Evolutionary conservation across 2,329 filamentous ascomycete species (phyloP).

Genomic region (Xylogone sp.): DNA sequence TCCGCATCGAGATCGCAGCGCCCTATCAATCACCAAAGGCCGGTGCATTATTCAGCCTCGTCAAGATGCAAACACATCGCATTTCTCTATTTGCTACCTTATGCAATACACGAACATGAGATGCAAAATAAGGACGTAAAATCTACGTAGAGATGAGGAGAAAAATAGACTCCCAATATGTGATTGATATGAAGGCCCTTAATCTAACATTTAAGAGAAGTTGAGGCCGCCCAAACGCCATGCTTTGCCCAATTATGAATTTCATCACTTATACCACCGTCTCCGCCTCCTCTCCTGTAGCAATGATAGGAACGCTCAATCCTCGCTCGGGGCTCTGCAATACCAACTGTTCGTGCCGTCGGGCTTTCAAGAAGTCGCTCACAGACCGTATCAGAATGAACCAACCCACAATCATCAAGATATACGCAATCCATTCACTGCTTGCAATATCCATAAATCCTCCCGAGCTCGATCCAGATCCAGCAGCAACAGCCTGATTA

Average conservation of each 20-base stretch:
- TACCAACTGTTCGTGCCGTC: constrained; percentile 89
- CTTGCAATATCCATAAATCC: constrained; percentile 58
- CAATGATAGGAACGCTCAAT: constrained; percentile 79
- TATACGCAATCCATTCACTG: constrained; percentile 86
- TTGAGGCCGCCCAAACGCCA: not conserved
- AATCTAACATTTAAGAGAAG: not conserved
- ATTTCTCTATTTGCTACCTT: too few relatives aligned
- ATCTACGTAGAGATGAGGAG: not conserved
- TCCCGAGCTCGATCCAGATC: constrained; percentile 32
- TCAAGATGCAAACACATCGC: too few relatives aligned
- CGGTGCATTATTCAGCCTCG: not conserved
- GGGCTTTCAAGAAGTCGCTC: constrained; percentile 82
- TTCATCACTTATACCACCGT: constrained; percentile 57
- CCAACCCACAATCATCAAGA: constrained; percentile 96
- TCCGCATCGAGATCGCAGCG: not conserved
- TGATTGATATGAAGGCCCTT: not conserved
- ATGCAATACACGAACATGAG: too few relatives aligned
- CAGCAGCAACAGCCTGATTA: constrained; percentile 34
- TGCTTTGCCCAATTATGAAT: not conserved
- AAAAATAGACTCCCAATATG: not conserved
- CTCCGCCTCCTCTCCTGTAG: constrained; percentile 77
- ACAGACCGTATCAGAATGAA: constrained; percentile 95
- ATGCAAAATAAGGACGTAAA: too few relatives aligned
- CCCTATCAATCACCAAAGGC: too few relatives aligned
- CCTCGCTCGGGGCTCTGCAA: constrained; percentile 90